These are phyloP conservation scores for Tetracladium setigerum DNA, from an alignment of 495 filamentous ascomycete species.

Conservation along the genomic window DNA sequence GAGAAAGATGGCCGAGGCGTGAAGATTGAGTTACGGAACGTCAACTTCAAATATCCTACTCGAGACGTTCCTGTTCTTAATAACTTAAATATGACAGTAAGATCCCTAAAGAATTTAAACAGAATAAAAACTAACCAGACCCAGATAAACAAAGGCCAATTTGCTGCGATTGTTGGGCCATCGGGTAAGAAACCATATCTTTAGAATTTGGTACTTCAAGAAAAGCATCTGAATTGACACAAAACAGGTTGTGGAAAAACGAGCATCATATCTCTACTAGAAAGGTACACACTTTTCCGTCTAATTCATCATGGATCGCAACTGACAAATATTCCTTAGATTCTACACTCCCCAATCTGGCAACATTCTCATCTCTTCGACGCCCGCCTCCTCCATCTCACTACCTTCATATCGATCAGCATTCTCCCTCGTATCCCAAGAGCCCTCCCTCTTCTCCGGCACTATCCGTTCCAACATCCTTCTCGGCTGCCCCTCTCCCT, in stretches of 20 bases:
- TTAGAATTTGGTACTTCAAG: neutral
- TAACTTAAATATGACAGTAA: constrained; percentile 40
- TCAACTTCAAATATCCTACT: constrained; percentile 52
- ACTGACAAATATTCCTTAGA: constrained; percentile 42
- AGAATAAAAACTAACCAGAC: constrained; percentile 1
- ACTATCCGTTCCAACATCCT: constrained; percentile 53
- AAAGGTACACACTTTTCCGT: constrained; percentile 23
- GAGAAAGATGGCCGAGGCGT: constrained; percentile 30
- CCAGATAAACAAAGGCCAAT: constrained; percentile 53
- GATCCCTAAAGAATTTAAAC: constrained; percentile 19
- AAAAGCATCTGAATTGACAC: neutral
- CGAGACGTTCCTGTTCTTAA: constrained; percentile 40
- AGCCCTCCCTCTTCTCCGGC: constrained; percentile 51
- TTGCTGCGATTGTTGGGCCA: constrained; percentile 61
- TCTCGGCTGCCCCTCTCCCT: constrained; percentile 39
- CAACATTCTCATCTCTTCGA: constrained; percentile 41
- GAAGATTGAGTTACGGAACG: constrained; percentile 43
- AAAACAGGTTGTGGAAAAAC: constrained; percentile 59
- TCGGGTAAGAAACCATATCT: constrained; percentile 34
- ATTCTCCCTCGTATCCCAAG: constrained; percentile 55
- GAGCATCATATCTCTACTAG: constrained; percentile 54
- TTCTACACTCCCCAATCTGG: constrained; percentile 52
- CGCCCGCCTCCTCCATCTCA: constrained; percentile 34
- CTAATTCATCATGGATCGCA: constrained; percentile 47
- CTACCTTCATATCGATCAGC: constrained; percentile 41